Percentiles rank a stretch among this genome's conserved stretches.
phyloP scores from a whole-genome alignment of 768 basidiomycete species.

The Tricholomella constricta region DNA sequence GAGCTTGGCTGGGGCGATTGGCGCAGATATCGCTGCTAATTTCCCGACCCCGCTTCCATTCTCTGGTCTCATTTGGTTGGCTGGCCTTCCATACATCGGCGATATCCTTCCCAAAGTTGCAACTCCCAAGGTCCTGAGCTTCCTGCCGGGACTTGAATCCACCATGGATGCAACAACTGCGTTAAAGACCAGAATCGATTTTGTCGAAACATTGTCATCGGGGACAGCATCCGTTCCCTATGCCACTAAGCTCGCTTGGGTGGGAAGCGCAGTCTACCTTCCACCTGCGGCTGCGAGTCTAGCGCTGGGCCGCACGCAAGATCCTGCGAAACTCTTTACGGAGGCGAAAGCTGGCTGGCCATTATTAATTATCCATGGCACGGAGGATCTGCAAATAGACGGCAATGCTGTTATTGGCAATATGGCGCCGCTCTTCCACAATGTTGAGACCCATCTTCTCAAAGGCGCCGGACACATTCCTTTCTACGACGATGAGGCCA shows the following conservation, averaged over 20 bases:
- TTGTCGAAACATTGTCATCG: constrained; percentile 28
- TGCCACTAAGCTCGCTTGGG: constrained; percentile 24
- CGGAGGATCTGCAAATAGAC: constrained; percentile 25
- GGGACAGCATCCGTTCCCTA: constrained; percentile 26
- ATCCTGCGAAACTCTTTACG: constrained; percentile 24
- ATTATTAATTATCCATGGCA: constrained; percentile 27
- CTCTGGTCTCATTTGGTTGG: constrained; percentile 29
- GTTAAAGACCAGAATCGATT: constrained; percentile 21
- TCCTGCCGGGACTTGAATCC: constrained; percentile 23
- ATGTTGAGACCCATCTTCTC: constrained; percentile 29
- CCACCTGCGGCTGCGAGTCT: constrained; percentile 21
- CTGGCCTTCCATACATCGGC: constrained; percentile 28
- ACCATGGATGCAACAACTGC: constrained; percentile 22
- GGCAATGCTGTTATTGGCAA: constrained; percentile 25
- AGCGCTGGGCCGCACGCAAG: constrained; percentile 26
- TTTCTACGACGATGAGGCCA: constrained; percentile 26
- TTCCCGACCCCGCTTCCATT: constrained; percentile 25
- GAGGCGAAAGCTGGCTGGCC: constrained; percentile 30
- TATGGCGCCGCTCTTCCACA: constrained; percentile 33
- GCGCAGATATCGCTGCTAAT: constrained; percentile 29
- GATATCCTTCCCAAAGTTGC: constrained; percentile 23
- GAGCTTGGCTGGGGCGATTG: constrained; percentile 24
- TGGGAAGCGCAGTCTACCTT: constrained; percentile 21
- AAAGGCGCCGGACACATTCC: constrained; percentile 32
- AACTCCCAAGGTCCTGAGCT: constrained; percentile 18